Conservation (phyloP, 257 asterid genomes). For the Rauvolfia tetraphylla region DNA sequence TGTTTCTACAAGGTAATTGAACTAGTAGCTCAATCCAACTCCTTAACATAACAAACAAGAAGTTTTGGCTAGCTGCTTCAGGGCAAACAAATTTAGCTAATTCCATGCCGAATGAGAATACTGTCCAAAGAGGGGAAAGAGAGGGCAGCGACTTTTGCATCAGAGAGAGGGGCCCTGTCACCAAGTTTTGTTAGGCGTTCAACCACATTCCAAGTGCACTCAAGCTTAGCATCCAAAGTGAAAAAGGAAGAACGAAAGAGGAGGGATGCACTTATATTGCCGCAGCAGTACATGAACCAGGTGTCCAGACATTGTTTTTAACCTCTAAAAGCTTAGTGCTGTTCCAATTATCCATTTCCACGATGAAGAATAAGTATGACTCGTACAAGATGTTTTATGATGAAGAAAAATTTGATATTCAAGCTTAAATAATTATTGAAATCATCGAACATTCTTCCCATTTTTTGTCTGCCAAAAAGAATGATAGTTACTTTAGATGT, state of each 20-base stretch:
- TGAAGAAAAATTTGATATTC: too few relatives aligned
- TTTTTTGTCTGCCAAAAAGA: not conserved
- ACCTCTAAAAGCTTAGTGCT: too few relatives aligned
- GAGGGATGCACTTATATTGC: not conserved
- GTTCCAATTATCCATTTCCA: too few relatives aligned
- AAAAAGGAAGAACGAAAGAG: not conserved
- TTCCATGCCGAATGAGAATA: not conserved
- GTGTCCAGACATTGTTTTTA: not conserved
- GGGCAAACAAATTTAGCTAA: too few relatives aligned
- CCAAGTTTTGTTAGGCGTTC: conserved; percentile 7
- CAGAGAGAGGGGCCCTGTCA: not conserved
- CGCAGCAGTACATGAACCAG: not conserved
- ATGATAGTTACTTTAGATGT: not conserved
- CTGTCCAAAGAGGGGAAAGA: not conserved
- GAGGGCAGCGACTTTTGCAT: not conserved
- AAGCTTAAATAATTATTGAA: too few relatives aligned
- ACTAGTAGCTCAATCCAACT: too few relatives aligned
- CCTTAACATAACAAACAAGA: too few relatives aligned
- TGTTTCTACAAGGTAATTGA: too few relatives aligned
- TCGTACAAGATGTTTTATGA: too few relatives aligned
- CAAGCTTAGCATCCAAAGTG: not conserved
- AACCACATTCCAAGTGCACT: conserved; percentile 5
- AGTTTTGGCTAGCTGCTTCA: too few relatives aligned
- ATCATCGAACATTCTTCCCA: too few relatives aligned
- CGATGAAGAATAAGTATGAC: too few relatives aligned